Evolutionary conservation across 768 basidiomycete genomes (phyloP).

Genomic region (Arthromyces matolae): DNA sequence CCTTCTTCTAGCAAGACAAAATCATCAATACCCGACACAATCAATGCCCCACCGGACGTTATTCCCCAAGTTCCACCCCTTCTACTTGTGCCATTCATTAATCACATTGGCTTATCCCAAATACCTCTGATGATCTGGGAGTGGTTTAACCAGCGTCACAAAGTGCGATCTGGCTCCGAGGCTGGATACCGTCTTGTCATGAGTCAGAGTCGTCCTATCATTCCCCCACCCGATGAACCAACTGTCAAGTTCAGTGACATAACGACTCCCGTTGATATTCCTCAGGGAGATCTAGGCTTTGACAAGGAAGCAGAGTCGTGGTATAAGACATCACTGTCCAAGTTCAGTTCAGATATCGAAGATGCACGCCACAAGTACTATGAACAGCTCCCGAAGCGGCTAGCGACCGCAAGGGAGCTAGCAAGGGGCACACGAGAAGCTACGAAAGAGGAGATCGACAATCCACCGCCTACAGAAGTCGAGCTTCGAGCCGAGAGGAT

Average conservation of each 20-base stretch:
- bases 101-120: constrained; percentile 77
- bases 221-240: constrained; percentile 27
- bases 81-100: constrained; percentile 68
- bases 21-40: constrained; percentile 20
- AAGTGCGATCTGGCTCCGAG: constrained; percentile 78
- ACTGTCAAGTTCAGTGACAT: constrained; percentile 21
- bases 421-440: constrained; percentile 71
- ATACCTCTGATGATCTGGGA: constrained; percentile 89
- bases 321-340: constrained; percentile 59
- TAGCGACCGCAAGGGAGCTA: constrained; percentile 72
- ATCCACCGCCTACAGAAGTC: constrained; percentile 84
- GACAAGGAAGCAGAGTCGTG: constrained; percentile 61
- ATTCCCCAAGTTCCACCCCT: constrained; percentile 79
- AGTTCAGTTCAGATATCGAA: constrained; percentile 53
- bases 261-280: constrained; percentile 14
- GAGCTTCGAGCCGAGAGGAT: constrained; percentile 85
- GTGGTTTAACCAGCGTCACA: constrained; percentile 85
- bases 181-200: constrained; percentile 74
- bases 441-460: constrained; percentile 76
- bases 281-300: constrained; percentile 70
- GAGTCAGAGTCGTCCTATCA: constrained; percentile 58
- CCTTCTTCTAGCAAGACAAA: constrained; percentile 16
- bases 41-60: constrained; percentile 46
- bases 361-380: constrained; percentile 78
- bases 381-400: constrained; percentile 57